Conservation (phyloP, 257 asterid species). For the Solanum medicagineum region DNA sequence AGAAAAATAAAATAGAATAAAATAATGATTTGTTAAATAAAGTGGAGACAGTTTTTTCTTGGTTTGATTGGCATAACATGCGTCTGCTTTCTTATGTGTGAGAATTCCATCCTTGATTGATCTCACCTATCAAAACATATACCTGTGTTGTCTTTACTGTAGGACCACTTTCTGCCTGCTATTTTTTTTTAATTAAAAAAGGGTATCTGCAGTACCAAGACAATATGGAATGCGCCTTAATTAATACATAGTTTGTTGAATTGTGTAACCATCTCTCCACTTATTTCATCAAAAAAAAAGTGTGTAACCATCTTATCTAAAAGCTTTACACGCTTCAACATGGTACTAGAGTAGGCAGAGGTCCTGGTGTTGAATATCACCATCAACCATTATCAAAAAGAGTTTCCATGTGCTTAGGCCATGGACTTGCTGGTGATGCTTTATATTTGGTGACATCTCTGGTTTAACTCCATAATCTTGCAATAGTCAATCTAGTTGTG, state of each 20-base stretch:
- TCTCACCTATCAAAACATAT: background rate
- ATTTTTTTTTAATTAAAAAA: background rate
- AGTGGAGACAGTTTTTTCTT: background rate
- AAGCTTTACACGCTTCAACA: background rate
- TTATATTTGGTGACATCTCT: background rate
- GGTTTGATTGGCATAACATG: background rate
- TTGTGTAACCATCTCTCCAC: background rate
- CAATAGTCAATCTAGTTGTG: background rate
- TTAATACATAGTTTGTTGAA: background rate
- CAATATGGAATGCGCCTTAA: background rate
- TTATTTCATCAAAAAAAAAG: background rate
- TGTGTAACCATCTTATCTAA: background rate
- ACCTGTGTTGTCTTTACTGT: background rate
- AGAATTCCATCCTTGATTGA: background rate
- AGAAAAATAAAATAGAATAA: background rate
- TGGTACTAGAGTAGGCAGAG: background rate
- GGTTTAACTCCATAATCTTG: background rate
- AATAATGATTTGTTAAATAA: background rate
- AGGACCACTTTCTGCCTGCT: background rate
- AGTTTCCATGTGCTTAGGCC: background rate
- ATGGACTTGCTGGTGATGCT: background rate
- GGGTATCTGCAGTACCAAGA: background rate
- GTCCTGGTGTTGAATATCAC: background rate
- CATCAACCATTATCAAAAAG: background rate
- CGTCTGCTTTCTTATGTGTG: background rate